Evolutionary conservation across 2,329 filamentous ascomycete species (phyloP), one percentile per base, ranked within the genome.

Genomic region (Aspergillus spinulosporus): DNA sequence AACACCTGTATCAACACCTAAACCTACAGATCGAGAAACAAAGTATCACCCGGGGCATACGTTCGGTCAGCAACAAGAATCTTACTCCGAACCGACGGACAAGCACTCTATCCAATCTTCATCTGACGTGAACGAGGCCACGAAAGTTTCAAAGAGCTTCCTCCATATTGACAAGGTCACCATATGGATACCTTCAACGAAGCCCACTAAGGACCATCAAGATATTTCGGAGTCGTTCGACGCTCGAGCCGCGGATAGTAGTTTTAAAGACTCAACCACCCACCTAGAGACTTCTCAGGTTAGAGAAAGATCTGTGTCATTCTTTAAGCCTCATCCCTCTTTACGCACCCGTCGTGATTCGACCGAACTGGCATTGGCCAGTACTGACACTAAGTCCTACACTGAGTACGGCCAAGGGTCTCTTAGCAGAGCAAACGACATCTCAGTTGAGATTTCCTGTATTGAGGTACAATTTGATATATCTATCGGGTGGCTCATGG

Each of bases 401-500:
- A 29, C 49, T 4, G 60, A 50, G 11, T 49, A 59, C 40, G 31
- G 12, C 1, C 5, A 50, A 1, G 52, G 50, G n/a, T 15, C 47
- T 9, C 50, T 29, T 5, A 49, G 43, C 7, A 47, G 56, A 9
- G 8, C 50, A 3, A 52, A 64, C 21, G 59, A 64, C 4, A 56
- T 75, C 21, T 64, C 62, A 9, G 56, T 74, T 44, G 72, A 74
- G 45, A 59, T 76, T 4, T 64, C 62, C 8, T 68, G 68, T 5
- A 49, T 65, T 12, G 60, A 64, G 1, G 45, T 74, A 7, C 70
- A 70, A 43, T 70, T 76, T 49, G 74, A 77, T 58, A 75, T 75
- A 54, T 66, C 74, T 29, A 72, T 65, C 48, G 74, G 74, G 4
- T 77, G 74, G 74, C 66, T 77, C 52, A 56, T 76, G 14, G 59